phyloP scores from a whole-genome alignment of 345 rosid species.

The Gossypium stocksii region DNA sequence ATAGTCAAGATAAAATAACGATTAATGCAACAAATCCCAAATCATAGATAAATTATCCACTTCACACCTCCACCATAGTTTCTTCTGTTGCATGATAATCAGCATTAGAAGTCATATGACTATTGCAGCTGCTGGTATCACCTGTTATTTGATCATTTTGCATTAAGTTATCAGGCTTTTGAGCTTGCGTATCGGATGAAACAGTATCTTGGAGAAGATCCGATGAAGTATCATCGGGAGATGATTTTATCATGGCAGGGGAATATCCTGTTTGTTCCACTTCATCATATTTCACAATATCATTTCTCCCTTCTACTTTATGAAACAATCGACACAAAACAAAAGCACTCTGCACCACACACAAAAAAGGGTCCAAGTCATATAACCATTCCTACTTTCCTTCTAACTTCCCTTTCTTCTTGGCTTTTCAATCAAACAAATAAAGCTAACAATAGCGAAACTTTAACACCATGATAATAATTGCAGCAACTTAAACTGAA shows the following conservation, averaged over 20 bases:
- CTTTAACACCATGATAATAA: background rate
- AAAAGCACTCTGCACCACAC: conserved; percentile 46
- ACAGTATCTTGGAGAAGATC: conserved; percentile 59
- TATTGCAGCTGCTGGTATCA: conserved; percentile 39
- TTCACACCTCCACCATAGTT: conserved; percentile 38
- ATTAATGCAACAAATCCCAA: background rate
- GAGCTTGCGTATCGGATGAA: conserved; percentile 22
- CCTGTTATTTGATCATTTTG: conserved; percentile 25
- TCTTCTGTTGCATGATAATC: conserved; percentile 46
- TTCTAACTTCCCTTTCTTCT: background rate
- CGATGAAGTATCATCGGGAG: conserved; percentile 60
- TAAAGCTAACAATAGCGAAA: background rate
- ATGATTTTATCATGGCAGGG: conserved; percentile 46
- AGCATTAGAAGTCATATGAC: conserved; percentile 45
- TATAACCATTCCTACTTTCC: background rate
- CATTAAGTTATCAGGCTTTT: conserved; percentile 26
- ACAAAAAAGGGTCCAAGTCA: background rate
- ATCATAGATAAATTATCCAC: background rate
- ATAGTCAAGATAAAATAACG: background rate
- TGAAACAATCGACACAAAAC: conserved; percentile 84
- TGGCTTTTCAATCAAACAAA: background rate
- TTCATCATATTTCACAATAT: conserved; percentile 41
- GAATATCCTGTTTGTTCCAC: conserved; percentile 46
- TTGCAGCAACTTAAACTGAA: background rate
- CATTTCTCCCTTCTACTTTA: conserved; percentile 54